phyloP scores from a whole-genome alignment of 2,329 filamentous ascomycete genomes.

The Alternaria triticimaculans region DNA sequence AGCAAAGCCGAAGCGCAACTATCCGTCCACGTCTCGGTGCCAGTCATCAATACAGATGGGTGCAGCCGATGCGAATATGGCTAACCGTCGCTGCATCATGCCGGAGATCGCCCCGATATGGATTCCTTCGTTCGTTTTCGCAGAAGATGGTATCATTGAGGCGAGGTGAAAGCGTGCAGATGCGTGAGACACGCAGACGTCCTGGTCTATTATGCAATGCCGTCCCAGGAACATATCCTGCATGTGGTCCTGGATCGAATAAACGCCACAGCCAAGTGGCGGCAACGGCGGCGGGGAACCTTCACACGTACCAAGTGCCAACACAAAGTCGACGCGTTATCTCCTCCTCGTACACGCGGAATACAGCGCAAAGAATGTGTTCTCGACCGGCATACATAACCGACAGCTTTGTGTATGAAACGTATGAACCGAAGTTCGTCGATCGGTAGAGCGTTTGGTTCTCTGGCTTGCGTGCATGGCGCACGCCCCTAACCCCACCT shows the following conservation, averaged over 20 bases:
- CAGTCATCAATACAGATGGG: background rate
- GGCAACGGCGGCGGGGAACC: conserved; percentile 1
- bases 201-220: conserved; percentile 5
- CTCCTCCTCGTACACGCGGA: conserved; percentile 6
- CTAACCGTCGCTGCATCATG: conserved; percentile 4
- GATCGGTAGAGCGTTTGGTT: conserved; percentile 23
- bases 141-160: background rate
- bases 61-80: background rate
- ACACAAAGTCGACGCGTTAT: background rate
- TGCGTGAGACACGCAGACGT: conserved; percentile 7
- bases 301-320: background rate
- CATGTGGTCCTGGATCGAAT: background rate
- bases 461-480: conserved; percentile 20
- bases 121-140: background rate
- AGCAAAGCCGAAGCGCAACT: conserved; percentile 1
- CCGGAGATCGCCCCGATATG: background rate
- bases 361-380: conserved; percentile 6
- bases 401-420: conserved; percentile 5
- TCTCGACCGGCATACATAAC: conserved; percentile 6
- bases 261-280: conserved; percentile 4
- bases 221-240: conserved; percentile 2
- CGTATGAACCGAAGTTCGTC: conserved; percentile 38
- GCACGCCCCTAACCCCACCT: conserved; percentile 26
- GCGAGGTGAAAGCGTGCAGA: background rate
- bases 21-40: background rate